phyloP scores from a whole-genome alignment of 441 rosid genomes.

The Adansonia madagascariensis region DNA sequence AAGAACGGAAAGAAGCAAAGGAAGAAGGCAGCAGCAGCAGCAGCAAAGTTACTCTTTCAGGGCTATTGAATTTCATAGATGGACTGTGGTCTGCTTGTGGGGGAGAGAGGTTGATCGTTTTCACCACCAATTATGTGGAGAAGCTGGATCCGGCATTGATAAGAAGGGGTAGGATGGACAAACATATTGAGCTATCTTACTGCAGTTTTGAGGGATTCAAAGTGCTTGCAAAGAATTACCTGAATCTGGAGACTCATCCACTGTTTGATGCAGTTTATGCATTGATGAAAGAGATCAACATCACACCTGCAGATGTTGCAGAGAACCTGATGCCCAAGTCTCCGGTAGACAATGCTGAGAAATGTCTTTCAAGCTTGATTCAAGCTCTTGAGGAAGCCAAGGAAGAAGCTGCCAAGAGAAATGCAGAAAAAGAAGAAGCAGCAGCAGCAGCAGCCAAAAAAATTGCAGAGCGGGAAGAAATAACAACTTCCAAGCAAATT shows the following conservation, averaged over 20 bases:
- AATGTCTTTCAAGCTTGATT: conserved; percentile 53
- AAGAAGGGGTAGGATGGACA: background rate
- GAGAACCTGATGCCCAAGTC: conserved; percentile 77
- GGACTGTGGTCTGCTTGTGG: conserved; percentile 19
- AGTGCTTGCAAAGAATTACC: conserved; percentile 5
- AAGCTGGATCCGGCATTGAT: conserved; percentile 19
- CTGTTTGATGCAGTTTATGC: conserved; percentile 27
- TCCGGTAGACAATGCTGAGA: conserved; percentile 42
- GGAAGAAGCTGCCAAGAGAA: conserved; percentile 35
- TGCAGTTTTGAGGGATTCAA: conserved; percentile 12
- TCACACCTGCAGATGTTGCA: conserved; percentile 76
- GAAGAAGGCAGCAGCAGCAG: conserved; percentile 46
- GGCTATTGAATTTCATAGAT: conserved; percentile 27
- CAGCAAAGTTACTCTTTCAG: conserved; percentile 66
- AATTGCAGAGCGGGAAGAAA: conserved; percentile 22
- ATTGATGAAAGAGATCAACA: conserved; percentile 50
- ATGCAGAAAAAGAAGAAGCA: conserved; percentile 27
- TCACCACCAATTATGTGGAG: conserved; percentile 9
- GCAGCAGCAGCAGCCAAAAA: conserved; percentile 11
- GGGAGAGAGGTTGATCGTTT: conserved; percentile 13
- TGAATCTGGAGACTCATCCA: background rate
- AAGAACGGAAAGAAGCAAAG: conserved; percentile 39
- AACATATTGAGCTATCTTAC: background rate
- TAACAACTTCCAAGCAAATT: conserved; percentile 9
- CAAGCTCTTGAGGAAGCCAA: conserved; percentile 49